Percentiles rank a stretch among this genome's conserved stretches.
Evolutionary conservation across 176 grass and related monocot species (phyloP).

Genomic region (Paspalum vaginatum): DNA sequence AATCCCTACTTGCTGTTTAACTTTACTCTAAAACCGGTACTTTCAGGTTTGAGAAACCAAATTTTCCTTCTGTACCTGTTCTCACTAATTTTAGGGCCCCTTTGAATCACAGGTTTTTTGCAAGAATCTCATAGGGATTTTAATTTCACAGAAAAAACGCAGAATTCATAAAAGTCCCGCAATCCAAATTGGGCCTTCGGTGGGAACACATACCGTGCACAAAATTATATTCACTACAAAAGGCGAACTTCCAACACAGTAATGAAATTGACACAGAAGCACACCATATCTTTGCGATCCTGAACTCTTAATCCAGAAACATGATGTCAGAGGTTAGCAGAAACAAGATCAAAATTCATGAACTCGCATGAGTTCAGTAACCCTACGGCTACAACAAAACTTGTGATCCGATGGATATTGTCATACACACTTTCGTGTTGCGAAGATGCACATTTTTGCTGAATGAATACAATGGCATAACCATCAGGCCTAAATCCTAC

Average conservation of each 20-base stretch:
- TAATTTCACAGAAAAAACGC: no score
- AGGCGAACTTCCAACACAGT: background rate
- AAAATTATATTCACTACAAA: background rate
- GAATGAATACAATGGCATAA: conserved; percentile 46
- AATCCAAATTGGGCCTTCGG: no score
- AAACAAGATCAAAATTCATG: background rate
- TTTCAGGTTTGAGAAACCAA: no score
- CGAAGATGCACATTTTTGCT: conserved; percentile 14
- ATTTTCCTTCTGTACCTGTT: no score
- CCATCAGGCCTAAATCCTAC: conserved; percentile 47
- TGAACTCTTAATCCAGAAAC: background rate
- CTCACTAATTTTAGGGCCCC: no score
- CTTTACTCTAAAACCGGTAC: no score
- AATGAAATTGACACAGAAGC: background rate
- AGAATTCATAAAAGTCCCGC: no score
- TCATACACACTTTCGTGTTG: background rate
- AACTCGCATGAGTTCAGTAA: background rate
- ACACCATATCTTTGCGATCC: background rate
- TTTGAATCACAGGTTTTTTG: no score
- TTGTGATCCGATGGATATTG: conserved; percentile 13
- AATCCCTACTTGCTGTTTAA: no score
- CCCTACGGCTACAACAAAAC: conserved; percentile 33
- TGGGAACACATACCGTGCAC: no score
- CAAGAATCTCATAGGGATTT: no score
- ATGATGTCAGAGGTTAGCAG: background rate